Conservation (phyloP, 495 filamentous ascomycete species). For the Daldinia caldariorum region DNA sequence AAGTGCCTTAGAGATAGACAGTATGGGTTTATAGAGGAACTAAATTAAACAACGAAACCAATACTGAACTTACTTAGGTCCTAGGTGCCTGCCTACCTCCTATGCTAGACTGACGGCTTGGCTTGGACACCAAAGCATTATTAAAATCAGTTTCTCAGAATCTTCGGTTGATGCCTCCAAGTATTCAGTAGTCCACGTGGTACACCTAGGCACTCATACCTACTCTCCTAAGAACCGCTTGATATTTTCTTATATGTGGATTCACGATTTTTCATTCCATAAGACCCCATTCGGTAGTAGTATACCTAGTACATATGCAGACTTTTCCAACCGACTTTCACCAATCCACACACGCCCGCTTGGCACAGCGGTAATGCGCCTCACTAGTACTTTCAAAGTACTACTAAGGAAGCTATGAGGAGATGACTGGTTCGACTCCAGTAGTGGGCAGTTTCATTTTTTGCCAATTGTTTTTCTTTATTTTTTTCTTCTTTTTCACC, state of each 20-base stretch:
- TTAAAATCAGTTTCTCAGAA: no score
- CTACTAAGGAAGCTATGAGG: conserved; percentile 29
- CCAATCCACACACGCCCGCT: conserved; percentile 17
- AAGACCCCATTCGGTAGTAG: not conserved
- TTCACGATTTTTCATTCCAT: not conserved
- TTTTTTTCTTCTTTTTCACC: not conserved
- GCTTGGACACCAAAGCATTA: no score
- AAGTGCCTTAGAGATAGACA: not conserved
- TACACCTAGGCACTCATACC: no score
- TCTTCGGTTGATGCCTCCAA: no score
- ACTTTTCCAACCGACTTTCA: not conserved
- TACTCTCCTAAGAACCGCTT: no score
- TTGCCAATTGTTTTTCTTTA: not conserved
- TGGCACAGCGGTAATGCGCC: conserved; percentile 38
- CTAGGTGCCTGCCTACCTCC: no score
- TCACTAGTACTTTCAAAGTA: conserved; percentile 24
- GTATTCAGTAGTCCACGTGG: no score
- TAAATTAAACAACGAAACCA: not conserved
- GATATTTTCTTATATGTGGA: no score
- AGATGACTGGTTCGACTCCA: conserved; percentile 39
- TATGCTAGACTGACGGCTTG: no score
- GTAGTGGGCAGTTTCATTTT: conserved; percentile 26
- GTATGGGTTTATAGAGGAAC: not conserved
- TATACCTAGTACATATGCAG: conserved; percentile 1
- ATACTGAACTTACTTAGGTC: no score